Conservation (phyloP, 108 stramenopile genomes). For the Discostella pseudostelligera region DNA sequence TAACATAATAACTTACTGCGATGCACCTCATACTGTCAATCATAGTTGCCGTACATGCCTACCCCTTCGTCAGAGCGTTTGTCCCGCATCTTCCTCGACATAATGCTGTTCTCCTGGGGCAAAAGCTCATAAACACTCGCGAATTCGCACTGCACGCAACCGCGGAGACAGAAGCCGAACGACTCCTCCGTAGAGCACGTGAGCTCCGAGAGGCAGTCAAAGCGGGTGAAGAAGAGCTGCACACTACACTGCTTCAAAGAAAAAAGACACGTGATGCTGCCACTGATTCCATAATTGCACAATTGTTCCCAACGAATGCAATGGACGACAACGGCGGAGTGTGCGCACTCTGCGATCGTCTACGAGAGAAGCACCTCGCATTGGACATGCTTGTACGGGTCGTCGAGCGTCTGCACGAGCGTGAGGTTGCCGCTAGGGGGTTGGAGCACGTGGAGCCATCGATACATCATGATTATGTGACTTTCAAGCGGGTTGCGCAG, state of each 20-base stretch:
- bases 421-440: slow-evolving; percentile 40
- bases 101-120: not conserved
- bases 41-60: not conserved
- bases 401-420: slow-evolving; percentile 46
- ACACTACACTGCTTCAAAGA: slow-evolving; percentile 41
- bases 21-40: slow-evolving; percentile 1
- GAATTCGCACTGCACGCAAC: slow-evolving; percentile 16
- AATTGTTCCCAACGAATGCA: slow-evolving; percentile 32
- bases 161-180: slow-evolving; percentile 48
- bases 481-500: slow-evolving; percentile 33
- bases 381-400: slow-evolving; percentile 32
- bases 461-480: slow-evolving; percentile 30
- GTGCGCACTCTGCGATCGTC: slow-evolving; percentile 29
- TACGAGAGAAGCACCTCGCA: slow-evolving; percentile 38
- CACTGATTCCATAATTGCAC: slow-evolving; percentile 39
- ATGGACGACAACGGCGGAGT: slow-evolving; percentile 16
- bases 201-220: slow-evolving; percentile 40
- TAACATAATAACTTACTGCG: not conserved
- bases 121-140: too few species aligned
- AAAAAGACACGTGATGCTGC: slow-evolving; percentile 34
- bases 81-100: not conserved
- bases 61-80: not conserved
- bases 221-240: slow-evolving; percentile 37
- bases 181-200: slow-evolving; percentile 39
- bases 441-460: slow-evolving; percentile 49